These are phyloP conservation scores for Darksidea phi DNA, from an alignment of 495 filamentous ascomycete species.

Conservation along the genomic window DNA sequence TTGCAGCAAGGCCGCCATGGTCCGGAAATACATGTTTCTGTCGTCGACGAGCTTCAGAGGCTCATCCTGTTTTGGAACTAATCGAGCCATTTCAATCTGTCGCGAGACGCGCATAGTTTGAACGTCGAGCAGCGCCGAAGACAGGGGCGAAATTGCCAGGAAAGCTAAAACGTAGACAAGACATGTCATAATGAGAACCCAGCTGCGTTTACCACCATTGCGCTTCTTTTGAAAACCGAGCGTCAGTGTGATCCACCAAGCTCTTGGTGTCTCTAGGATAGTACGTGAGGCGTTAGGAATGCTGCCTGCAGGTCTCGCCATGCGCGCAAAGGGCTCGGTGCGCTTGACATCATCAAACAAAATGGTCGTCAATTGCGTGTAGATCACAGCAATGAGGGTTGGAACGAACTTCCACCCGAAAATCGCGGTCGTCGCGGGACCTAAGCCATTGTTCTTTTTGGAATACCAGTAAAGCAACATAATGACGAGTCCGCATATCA, in stretches of 20 bases:
- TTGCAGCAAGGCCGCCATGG: not conserved
- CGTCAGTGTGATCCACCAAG: not conserved
- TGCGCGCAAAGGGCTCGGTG: slow-evolving; percentile 5
- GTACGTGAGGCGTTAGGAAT: not conserved
- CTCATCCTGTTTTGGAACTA: not conserved
- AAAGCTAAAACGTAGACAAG: slow-evolving; percentile 4
- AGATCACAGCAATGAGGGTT: slow-evolving; percentile 3
- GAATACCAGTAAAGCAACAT: slow-evolving; percentile 8
- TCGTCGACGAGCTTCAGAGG: not conserved
- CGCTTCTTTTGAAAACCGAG: slow-evolving; percentile 1
- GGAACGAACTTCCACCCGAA: slow-evolving; percentile 12
- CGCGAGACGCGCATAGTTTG: not conserved
- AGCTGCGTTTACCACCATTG: not conserved
- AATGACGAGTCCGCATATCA: not conserved
- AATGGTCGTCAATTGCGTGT: slow-evolving; percentile 5
- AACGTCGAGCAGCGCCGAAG: not conserved
- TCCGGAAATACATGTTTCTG: slow-evolving; percentile 5
- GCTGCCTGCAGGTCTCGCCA: slow-evolving; percentile 1
- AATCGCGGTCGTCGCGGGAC: not conserved
- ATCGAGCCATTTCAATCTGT: not conserved
- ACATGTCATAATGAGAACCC: not conserved
- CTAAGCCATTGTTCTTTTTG: slow-evolving; percentile 3
- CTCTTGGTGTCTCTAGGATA: not conserved
- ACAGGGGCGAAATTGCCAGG: slow-evolving; percentile 5
- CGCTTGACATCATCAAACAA: slow-evolving; percentile 13